phyloP scores from a whole-genome alignment of 805 yeast genomes.

The Candida boidinii region DNA sequence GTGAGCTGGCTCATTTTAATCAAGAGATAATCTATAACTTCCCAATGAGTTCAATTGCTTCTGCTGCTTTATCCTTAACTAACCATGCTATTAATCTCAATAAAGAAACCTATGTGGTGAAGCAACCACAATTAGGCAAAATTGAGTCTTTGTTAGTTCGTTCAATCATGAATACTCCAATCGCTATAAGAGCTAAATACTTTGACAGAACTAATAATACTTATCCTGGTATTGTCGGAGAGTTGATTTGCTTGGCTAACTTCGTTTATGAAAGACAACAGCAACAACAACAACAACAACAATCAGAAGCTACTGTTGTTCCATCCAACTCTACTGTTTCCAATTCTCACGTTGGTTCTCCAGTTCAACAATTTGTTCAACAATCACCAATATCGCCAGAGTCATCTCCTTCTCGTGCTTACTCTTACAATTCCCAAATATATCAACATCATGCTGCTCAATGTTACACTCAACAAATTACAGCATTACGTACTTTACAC shows the following conservation, averaged over 20 bases:
- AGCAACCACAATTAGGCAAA: constrained; percentile 23
- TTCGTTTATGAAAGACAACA: constrained; percentile 13
- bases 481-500: constrained; percentile 13
- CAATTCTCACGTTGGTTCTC: no score
- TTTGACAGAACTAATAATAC: constrained; percentile 8
- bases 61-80: constrained; percentile 42
- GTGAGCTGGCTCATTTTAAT: constrained; percentile 61
- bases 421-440: constrained; percentile 14
- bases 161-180: constrained; percentile 15
- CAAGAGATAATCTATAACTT: constrained; percentile 46
- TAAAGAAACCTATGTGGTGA: constrained; percentile 26
- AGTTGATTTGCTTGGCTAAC: constrained; percentile 18
- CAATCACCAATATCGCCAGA: neutral
- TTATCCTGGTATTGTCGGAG: constrained; percentile 13
- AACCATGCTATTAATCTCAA: constrained; percentile 9
- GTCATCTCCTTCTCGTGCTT: neutral
- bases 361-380: neutral
- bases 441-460: constrained; percentile 11
- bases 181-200: constrained; percentile 19
- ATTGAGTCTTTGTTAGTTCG: constrained; percentile 19
- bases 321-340: constrained; percentile 10
- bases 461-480: constrained; percentile 16
- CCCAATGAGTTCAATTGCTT: constrained; percentile 36
- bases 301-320: neutral
- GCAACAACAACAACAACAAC: neutral